phyloP scores from a whole-genome alignment of 73 alveolate genomes.

The Uronychia binucleata region DNA sequence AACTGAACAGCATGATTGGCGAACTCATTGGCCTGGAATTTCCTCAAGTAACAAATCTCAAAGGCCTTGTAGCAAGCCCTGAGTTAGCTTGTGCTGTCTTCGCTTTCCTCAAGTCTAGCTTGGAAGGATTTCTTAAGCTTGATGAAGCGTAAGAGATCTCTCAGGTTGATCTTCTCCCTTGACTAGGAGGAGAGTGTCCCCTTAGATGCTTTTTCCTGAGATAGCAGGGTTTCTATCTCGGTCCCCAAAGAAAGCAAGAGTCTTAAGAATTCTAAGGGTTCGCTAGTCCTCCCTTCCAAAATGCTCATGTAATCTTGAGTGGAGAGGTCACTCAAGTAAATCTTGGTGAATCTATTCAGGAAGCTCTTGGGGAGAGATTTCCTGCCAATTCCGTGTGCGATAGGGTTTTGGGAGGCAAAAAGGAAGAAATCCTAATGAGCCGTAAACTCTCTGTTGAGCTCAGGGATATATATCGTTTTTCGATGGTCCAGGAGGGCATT shows the following conservation, averaged over 20 bases:
- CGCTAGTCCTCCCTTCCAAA: slow-evolving; percentile 41
- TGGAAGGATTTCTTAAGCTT: slow-evolving; percentile 12
- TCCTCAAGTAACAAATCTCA: slow-evolving; percentile 20
- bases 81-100: not conserved
- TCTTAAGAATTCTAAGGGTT: slow-evolving; percentile 36
- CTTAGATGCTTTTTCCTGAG: slow-evolving; percentile 47
- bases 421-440: slow-evolving; percentile 90
- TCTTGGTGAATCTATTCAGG: slow-evolving; percentile 97
- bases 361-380: slow-evolving; percentile 98
- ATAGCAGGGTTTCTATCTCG: slow-evolving; percentile 45
- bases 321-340: slow-evolving; percentile 87
- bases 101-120: not conserved
- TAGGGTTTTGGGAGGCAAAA: slow-evolving; percentile 98
- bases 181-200: not conserved
- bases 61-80: not conserved
- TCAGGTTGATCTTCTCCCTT: slow-evolving; percentile 37
- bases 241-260: slow-evolving; percentile 45
- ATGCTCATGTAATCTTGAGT: slow-evolving; percentile 66
- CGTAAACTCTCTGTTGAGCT: slow-evolving; percentile 84
- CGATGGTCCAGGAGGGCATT: slow-evolving; percentile 98
- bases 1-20: not conserved
- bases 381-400: slow-evolving; percentile 96
- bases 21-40: not conserved
- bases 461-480: slow-evolving; percentile 96
- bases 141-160: slow-evolving; percentile 54